Evolutionary conservation across 2,329 filamentous ascomycete species (phyloP), one percentile per base, ranked within the genome.

Genomic region (Colletotrichum euphorbiae): DNA sequence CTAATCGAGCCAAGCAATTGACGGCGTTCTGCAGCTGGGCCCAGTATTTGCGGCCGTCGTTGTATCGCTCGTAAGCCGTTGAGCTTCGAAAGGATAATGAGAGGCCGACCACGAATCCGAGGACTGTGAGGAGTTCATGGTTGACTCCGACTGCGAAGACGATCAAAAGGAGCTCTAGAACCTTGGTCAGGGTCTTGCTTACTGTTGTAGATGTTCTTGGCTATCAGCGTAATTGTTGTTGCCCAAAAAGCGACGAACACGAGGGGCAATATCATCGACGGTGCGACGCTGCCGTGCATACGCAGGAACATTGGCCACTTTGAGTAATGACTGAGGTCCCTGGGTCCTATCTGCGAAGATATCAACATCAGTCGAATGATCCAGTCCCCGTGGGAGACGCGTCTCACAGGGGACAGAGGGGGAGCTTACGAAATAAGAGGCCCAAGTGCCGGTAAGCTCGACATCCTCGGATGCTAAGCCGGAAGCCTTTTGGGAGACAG

Each of bases 21-120:
- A 78, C 64, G 82, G 86, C 88, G 78, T 73, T 78, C 43, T 72
- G 79, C 73, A 78, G 74, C 15, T 80, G 75, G 6, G 81, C 77
- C 85, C 85, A 88, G 69, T 85, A 85, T 70, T 84, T 84, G 19
- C 86, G 82, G 8, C 86, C 86, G 60, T 88, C 86, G 24, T 73
- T 75, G 58, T 81, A 83, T 76, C 91, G 87, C 78, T 95, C 92
- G 73, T 95, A 95, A 92, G n/a, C 92, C 3, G 91, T 93, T 1
- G 90, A 90, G 70, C 88, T 93, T 61, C 92, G 90, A 82, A 95
- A 94, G 19, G 90, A 93, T 70, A 95, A 83, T 12, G 91, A 87
- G 75, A 94, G 79, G 86, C 90, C 90, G 74, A 95, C 91, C 67
- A 94, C 91, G 80, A 95, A 94, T 89, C 92, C 92, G 31, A 92